These are phyloP conservation scores for Sphaerosporella brunnea DNA, from an alignment of 495 filamentous ascomycete genomes.

Conservation along the genomic window DNA sequence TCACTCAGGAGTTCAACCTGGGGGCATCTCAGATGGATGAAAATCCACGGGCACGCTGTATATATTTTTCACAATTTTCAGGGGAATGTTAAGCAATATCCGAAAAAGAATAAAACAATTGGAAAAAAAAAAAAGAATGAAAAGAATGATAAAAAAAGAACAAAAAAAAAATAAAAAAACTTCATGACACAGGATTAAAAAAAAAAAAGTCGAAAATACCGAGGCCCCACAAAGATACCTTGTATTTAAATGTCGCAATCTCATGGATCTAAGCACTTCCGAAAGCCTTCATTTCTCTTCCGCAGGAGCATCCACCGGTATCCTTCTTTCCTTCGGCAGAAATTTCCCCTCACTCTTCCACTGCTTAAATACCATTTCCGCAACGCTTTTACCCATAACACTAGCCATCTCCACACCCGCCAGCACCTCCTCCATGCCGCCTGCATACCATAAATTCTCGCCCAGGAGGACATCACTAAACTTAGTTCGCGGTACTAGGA, in stretches of 20 bases:
- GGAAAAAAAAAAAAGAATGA: no score
- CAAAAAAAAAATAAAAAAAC: no score
- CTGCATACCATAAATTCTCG: neutral
- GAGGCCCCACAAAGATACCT: no score
- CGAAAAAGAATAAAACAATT: no score
- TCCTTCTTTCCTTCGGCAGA: neutral
- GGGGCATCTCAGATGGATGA: no score
- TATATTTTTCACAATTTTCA: no score
- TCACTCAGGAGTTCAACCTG: no score
- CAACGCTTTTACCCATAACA: neutral
- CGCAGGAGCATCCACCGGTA: neutral
- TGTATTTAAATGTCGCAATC: no score
- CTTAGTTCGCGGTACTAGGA: neutral
- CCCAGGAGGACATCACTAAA: neutral
- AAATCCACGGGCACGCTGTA: no score
- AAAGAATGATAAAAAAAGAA: no score
- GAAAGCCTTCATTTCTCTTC: neutral
- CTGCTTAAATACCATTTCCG: neutral
- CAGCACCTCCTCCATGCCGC: neutral
- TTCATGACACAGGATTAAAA: neutral
- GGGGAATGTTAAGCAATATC: no score
- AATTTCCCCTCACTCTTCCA: neutral
- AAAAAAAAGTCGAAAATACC: neutral
- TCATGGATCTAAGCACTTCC: neutral
- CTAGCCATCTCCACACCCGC: neutral